Evolutionary conservation across 202 grass and related monocot species (phyloP).

Genomic region (Dendrocalamus latiflorus): DNA sequence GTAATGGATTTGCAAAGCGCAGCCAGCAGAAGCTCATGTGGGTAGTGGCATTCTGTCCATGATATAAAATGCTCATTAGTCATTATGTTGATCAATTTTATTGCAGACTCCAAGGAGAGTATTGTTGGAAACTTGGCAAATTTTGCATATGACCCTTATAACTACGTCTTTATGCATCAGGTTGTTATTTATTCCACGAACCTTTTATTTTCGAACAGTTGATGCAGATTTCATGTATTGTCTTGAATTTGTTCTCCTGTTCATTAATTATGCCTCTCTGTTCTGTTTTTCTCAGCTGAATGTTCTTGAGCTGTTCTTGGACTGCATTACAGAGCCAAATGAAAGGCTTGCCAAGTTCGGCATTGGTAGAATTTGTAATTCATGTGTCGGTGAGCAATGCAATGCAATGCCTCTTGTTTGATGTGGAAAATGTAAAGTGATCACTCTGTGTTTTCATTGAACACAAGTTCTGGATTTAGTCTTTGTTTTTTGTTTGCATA

Average conservation of each 20-base stretch:
- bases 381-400: slow-evolving; percentile 56
- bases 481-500: slow-evolving; percentile 2
- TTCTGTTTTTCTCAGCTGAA: no score
- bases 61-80: neutral
- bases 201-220: neutral
- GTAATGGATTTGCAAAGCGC: neutral
- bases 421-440: neutral
- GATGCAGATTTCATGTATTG: neutral
- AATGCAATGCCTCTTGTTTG: neutral
- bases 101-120: slow-evolving; percentile 75
- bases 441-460: neutral
- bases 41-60: neutral
- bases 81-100: neutral
- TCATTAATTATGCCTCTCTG: neutral
- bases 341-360: slow-evolving; percentile 82
- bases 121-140: slow-evolving; percentile 81
- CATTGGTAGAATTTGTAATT: slow-evolving; percentile 80
- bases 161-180: slow-evolving; percentile 72
- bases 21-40: neutral
- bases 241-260: neutral
- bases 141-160: slow-evolving; percentile 90
- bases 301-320: slow-evolving; percentile 87
- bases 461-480: neutral
- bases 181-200: slow-evolving; percentile 29
- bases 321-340: slow-evolving; percentile 91